phyloP scores from a whole-genome alignment of 2,329 filamentous ascomycete genomes.

The Apiospora sp. region DNA sequence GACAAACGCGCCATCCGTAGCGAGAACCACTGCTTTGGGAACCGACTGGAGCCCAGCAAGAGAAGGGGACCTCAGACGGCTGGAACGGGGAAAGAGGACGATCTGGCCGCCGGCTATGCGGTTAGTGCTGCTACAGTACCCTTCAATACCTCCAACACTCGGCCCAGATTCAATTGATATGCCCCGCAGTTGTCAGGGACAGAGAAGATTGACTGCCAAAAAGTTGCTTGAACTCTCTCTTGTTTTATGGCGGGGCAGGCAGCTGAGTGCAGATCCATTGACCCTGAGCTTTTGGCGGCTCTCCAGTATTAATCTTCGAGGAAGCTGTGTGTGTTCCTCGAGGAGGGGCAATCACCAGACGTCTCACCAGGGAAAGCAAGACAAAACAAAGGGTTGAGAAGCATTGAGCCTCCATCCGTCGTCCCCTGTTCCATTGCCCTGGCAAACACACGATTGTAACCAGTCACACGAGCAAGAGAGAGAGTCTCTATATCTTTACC shows the following conservation, averaged over 20 bases:
- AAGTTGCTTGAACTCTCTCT: neutral
- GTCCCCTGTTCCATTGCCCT: neutral
- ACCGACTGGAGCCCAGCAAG: neutral
- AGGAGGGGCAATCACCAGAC: conserved; percentile 11
- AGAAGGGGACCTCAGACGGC: neutral
- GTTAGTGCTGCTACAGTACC: neutral
- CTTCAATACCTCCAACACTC: neutral
- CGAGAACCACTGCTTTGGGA: neutral
- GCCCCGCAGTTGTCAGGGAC: neutral
- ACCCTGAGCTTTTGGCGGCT: neutral
- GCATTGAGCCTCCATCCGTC: conserved; percentile 10
- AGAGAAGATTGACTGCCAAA: neutral
- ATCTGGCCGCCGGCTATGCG: neutral
- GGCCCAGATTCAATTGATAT: neutral
- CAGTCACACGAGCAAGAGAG: conserved; percentile 6
- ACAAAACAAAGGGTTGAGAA: neutral
- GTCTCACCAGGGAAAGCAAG: conserved; percentile 11
- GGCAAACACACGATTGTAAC: neutral
- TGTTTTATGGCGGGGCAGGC: conserved; percentile 1
- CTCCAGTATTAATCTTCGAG: conserved; percentile 5
- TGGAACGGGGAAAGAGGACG: neutral
- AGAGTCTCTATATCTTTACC: neutral
- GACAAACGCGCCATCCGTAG: neutral
- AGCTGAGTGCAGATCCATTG: neutral
- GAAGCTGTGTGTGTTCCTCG: neutral